These are phyloP conservation scores for Pseudozyma tsukubaensis DNA, from an alignment of 1,284 basidiomycete genomes.

Conservation along the genomic window DNA sequence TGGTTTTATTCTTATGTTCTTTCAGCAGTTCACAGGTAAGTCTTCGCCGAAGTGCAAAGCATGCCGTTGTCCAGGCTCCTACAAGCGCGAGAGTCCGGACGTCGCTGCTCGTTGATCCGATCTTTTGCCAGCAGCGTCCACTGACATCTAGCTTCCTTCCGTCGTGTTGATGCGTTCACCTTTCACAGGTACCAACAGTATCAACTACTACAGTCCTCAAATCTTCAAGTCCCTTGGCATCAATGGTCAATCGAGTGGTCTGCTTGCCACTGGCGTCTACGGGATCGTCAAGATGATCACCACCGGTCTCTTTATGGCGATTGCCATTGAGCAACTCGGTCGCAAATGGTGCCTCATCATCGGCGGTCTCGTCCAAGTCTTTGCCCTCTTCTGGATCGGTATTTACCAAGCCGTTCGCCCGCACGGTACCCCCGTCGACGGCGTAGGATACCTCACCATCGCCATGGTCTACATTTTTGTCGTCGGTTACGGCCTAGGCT, in stretches of 20 bases:
- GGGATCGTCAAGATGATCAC: constrained; percentile 50
- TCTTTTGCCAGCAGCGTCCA: too few species aligned
- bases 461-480: constrained; percentile 51
- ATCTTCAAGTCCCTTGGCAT: constrained; percentile 62
- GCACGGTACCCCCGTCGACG: constrained; percentile 31
- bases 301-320: constrained; percentile 38
- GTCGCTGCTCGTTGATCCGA: too few species aligned
- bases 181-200: constrained; percentile 47
- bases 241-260: constrained; percentile 44
- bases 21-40: constrained; percentile 42
- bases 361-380: constrained; percentile 45
- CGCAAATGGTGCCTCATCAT: constrained; percentile 51
- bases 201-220: constrained; percentile 56
- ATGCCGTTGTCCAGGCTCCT: too few species aligned
- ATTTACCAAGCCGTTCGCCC: constrained; percentile 50
- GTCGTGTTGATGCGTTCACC: too few species aligned
- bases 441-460: constrained; percentile 40
- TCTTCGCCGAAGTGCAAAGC: too few species aligned
- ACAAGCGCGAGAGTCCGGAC: too few species aligned
- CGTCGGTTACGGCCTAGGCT: constrained; percentile 39
- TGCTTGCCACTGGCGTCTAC: constrained; percentile 53
- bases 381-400: constrained; percentile 44
- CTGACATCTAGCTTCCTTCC: too few species aligned
- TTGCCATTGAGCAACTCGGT: constrained; percentile 51
- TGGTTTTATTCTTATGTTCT: constrained; percentile 57